Evolutionary conservation across 2,329 filamentous ascomycete genomes (phyloP).

Genomic region (Epichloe brachyelytri): DNA sequence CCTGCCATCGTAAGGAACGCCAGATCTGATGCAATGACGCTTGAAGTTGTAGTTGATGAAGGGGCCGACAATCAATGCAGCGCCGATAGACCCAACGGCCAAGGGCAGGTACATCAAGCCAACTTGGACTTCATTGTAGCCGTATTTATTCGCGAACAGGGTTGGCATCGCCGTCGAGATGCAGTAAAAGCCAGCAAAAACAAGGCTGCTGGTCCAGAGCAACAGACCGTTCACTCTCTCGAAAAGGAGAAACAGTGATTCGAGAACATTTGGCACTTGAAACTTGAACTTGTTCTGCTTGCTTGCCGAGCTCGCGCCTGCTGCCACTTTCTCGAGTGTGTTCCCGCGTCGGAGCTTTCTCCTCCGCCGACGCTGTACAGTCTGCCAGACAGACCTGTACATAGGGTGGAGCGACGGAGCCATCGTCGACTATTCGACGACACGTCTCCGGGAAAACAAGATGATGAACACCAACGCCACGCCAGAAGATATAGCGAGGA

Average conservation of each 20-base stretch:
- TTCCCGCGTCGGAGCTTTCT: background rate
- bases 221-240: constrained; percentile 31
- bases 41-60: constrained; percentile 56
- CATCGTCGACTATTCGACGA: constrained; percentile 36
- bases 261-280: constrained; percentile 27
- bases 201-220: constrained; percentile 29
- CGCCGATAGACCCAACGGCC: constrained; percentile 34
- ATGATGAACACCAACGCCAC: constrained; percentile 29
- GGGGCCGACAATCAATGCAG: constrained; percentile 35
- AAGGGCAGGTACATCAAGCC: constrained; percentile 41
- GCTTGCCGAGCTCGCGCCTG: constrained; percentile 8
- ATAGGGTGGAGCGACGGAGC: constrained; percentile 29
- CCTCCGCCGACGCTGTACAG: constrained; percentile 12
- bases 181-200: constrained; percentile 38
- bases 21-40: constrained; percentile 41
- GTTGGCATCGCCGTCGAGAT: constrained; percentile 31
- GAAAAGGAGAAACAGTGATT: constrained; percentile 26
- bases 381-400: constrained; percentile 23
- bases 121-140: constrained; percentile 41
- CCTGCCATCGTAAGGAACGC: constrained; percentile 38
- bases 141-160: constrained; percentile 39
- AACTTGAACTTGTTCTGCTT: constrained; percentile 20
- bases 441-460: constrained; percentile 43
- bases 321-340: background rate
- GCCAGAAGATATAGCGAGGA: constrained; percentile 34